Conservation (phyloP, 805 yeast species). For the Hagleromyces aurorensis region DNA sequence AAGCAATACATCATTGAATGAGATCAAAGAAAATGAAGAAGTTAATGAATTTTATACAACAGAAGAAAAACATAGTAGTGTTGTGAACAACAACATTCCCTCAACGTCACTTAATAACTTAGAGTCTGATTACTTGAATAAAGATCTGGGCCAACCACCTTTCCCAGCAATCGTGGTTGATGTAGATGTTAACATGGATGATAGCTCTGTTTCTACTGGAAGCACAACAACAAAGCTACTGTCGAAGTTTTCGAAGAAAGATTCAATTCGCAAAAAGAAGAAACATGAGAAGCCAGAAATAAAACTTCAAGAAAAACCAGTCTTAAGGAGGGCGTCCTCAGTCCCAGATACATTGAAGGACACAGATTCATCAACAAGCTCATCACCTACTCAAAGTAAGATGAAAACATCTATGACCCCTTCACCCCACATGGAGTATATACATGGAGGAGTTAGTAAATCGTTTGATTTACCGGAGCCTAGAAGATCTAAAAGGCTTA, state of each 20-base stretch:
- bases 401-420: conserved; percentile 1
- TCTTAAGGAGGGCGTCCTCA: conserved; percentile 70
- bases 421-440: too few species aligned
- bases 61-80: conserved; percentile 2
- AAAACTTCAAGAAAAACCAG: conserved; percentile 19
- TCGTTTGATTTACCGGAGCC: conserved; percentile 16
- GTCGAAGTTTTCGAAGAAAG: too few species aligned
- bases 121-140: neutral
- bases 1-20: conserved; percentile 28
- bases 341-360: conserved; percentile 59
- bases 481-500: conserved; percentile 27
- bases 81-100: too few species aligned
- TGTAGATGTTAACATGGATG: conserved; percentile 10
- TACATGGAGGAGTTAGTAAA: too few species aligned
- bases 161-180: conserved; percentile 24
- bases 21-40: conserved; percentile 31
- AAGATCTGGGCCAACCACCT: conserved; percentile 7
- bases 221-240: too few species aligned
- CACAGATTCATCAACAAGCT: neutral
- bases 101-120: too few species aligned
- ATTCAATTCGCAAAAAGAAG: conserved; percentile 2
- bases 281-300: conserved; percentile 1
- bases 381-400: conserved; percentile 2
- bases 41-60: conserved; percentile 13
- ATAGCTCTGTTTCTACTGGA: too few species aligned